Percentiles rank a stretch among this genome's conserved stretches.
Evolutionary conservation across 202 grass and related monocot species (phyloP).

Genomic region (Hordeum pubiflorum): DNA sequence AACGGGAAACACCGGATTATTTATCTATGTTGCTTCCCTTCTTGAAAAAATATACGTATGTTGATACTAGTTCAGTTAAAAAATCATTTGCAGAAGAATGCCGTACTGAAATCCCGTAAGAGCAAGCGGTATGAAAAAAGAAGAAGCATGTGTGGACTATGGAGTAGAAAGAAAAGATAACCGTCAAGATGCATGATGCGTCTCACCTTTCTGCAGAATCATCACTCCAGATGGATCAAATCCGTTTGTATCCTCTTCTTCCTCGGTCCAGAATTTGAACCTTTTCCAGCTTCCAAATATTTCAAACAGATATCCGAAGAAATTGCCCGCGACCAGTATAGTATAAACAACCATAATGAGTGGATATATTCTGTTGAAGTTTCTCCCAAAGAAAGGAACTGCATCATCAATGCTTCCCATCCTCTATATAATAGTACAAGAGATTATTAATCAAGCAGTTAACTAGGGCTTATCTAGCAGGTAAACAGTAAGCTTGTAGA

Average conservation of each 20-base stretch:
- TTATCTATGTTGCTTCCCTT: not conserved
- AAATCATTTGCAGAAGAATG: not conserved
- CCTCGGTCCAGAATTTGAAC: constrained; percentile 72
- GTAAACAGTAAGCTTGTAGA: not conserved
- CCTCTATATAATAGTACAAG: constrained; percentile 41
- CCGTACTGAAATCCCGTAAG: not conserved
- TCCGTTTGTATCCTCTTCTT: constrained; percentile 62
- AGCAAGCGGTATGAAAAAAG: not conserved
- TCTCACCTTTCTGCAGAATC: constrained; percentile 71
- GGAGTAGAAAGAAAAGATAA: constrained; percentile 12
- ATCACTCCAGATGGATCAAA: constrained; percentile 77
- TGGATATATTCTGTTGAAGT: constrained; percentile 94
- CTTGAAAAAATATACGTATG: not conserved
- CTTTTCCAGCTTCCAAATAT: constrained; percentile 79
- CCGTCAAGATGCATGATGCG: not conserved
- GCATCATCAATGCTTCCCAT: constrained; percentile 86
- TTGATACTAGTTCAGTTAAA: not conserved
- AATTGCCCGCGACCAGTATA: not conserved
- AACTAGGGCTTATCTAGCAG: not conserved
- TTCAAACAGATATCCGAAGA: constrained; percentile 55
- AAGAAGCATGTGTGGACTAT: not conserved
- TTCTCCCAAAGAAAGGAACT: constrained; percentile 84
- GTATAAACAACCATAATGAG: constrained; percentile 98
- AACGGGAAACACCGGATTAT: not conserved
- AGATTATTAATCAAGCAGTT: constrained; percentile 16